Base-by-base conservation (phyloP, 495 filamentous ascomycete species). In the Penicillium macrosclerotiorum region DNA sequence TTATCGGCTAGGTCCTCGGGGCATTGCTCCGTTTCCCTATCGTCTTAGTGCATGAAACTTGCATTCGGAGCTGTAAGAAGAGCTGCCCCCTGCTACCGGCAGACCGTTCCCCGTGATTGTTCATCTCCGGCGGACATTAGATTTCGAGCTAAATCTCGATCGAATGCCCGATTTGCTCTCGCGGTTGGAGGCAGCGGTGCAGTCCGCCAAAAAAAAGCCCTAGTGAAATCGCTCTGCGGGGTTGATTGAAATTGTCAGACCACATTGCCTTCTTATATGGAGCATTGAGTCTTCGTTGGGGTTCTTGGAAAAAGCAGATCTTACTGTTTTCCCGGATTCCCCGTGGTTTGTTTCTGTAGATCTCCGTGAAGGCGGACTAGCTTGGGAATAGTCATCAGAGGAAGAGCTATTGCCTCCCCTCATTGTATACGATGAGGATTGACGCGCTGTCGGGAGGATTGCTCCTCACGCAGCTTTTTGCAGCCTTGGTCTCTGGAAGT, bases 401-500 rank as follows among this genome's bases (percentile, higher is more conserved):
- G n/a, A n/a, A n/a, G n/a, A n/a, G n/a, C n/a, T n/a, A n/a, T n/a
- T n/a, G n/a, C 19, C n/a, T 27, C 4, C 20, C 31, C 8, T 1
- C 24, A 16, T 18, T 42, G 8, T 23, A 31, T 40, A 35, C 26
- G 18, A 67, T 68, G 63, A 37, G 62, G 27, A 47, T 43, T 24
- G 55, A 58, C 25, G 20, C 60, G 14, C 33, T 64, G 36, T 38
- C 65, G 2, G 51, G 52, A 45, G 55, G 65, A 24, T 47, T 69
- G 17, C 32, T 65, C 54, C 59, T 69, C 41, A 34, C 60, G 31
- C 59, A 64, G 36, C 57, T 69, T 24, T 49, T 52, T 31, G 45
- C 52, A 24, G 55, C 60, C 18, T 17, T 56, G 13, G 50, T 54
- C 12, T 32, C 47, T 29, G 59, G 56, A 11, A 47, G 57, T n/a